Evolutionary conservation across 1,284 basidiomycete genomes (phyloP).

Genomic region (Ganoderma resinaceum): DNA sequence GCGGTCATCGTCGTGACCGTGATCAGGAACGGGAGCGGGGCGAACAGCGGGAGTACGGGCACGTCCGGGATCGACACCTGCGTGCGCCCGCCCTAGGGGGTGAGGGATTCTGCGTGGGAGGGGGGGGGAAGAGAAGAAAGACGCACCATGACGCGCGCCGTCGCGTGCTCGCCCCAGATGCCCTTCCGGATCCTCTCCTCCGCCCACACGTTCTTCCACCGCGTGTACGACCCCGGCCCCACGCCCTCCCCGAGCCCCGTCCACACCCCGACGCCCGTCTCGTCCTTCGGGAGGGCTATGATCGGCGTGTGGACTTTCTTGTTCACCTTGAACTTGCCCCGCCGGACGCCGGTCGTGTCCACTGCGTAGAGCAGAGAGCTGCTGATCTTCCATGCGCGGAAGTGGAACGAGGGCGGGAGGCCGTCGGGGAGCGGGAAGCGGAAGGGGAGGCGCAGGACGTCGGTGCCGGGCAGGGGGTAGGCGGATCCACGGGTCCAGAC

Average conservation of each 20-base stretch:
- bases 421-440: not conserved
- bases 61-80: not conserved
- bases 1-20: not conserved
- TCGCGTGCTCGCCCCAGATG: conserved; percentile 23
- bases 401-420: conserved; percentile 7
- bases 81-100: no score
- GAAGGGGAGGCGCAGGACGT: conserved; percentile 6
- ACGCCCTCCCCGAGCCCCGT: conserved; percentile 1
- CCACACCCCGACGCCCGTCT: not conserved
- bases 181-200: conserved; percentile 26
- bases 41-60: not conserved
- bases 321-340: conserved; percentile 1
- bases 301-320: conserved; percentile 4
- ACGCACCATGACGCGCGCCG: conserved; percentile 23
- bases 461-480: conserved; percentile 10
- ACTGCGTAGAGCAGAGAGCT: conserved; percentile 3
- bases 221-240: not conserved
- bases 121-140: not conserved
- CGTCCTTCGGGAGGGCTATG: conserved; percentile 10
- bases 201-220: conserved; percentile 9
- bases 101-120: no score
- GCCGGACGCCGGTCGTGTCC: conserved; percentile 4
- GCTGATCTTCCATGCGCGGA: not conserved
- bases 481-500: conserved; percentile 7
- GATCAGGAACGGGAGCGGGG: not conserved